Base-by-base conservation (phyloP, 352 stramenopile species). In the Plasmopara muralis region DNA sequence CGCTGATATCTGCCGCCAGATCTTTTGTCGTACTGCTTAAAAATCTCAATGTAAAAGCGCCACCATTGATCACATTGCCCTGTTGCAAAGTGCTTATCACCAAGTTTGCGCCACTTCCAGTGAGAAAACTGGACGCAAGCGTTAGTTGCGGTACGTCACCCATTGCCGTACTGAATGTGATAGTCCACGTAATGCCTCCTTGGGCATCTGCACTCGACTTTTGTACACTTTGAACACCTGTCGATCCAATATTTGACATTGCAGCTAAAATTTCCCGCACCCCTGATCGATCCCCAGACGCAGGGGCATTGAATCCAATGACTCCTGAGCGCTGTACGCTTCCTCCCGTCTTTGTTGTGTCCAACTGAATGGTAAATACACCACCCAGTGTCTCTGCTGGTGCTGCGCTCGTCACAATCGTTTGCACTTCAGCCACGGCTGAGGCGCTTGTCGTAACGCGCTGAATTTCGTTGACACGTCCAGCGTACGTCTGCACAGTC, bases 11-110 rank as follows among this genome's bases (percentile, higher is more conserved):
- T 42, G 68, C 80, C 6, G 77, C 48, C 47, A 98, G 92, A 43
- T 92, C 87, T 12, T 73, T 70, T 0, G 94, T 97, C 34, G 79
- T 89, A 34, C 89, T 83, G 12, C 87, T 91, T 18, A 81, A 74
- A 33, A 98, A 97, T 5, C 58, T 70, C 2, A 98, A 72, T 33
- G 78, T 97, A 67, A 98, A 99, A 35, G 82, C 89, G 4, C 94
- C 94, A 4, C 73, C 83, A 9, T 62, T 15, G 28, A 93, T 89
- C 9, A 84, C 55, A 42, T 90, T 91, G 20, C 72, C 80, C 35
- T 79, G 65, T 12, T 54, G 69, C 2, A 66, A 57, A 1, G 80
- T 89, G n/a, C 53, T 73, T n/a, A 91, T 46, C 43, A 78, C 60
- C 9, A 91, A 78, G 25, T 82, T 85, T 2, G 83, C 78, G 9